Conservation (phyloP, 176 grass and related monocot genomes). For the Oryza officinalis region DNA sequence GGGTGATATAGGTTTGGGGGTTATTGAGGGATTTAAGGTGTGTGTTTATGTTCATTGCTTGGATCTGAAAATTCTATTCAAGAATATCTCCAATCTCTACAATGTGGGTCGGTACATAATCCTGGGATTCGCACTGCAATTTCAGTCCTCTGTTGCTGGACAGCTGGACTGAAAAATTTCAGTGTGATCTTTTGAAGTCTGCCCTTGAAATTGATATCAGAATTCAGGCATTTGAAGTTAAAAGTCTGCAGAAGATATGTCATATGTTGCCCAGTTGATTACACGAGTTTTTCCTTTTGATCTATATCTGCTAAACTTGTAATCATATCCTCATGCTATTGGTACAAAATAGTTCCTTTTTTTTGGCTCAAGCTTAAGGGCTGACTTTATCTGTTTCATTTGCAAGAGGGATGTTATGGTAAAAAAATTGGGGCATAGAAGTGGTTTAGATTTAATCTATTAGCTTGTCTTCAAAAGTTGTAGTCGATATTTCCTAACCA, state of each 20-base stretch:
- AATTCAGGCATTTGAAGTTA: neutral
- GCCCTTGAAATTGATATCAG: neutral
- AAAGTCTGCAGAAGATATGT: neutral
- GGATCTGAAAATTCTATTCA: neutral
- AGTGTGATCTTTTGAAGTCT: neutral
- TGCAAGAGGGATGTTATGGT: neutral
- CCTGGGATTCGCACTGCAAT: neutral
- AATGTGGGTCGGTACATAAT: neutral
- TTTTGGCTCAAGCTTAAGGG: neutral
- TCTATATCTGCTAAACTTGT: neutral
- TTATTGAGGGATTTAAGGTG: neutral
- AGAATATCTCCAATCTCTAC: neutral
- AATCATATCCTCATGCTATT: neutral
- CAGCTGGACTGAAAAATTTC: neutral
- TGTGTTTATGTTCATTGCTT: neutral
- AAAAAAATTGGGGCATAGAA: neutral
- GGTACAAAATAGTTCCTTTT: neutral
- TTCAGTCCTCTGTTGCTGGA: neutral
- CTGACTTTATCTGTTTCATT: neutral
- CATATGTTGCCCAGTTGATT: neutral
- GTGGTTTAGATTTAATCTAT: neutral
- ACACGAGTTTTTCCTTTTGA: neutral
- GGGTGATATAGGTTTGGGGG: neutral
- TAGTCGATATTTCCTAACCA: neutral
- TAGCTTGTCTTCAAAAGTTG: constrained; percentile 9